These are phyloP conservation scores for Pythium biforme DNA, from an alignment of 352 stramenopile species.

Conservation along the genomic window DNA sequence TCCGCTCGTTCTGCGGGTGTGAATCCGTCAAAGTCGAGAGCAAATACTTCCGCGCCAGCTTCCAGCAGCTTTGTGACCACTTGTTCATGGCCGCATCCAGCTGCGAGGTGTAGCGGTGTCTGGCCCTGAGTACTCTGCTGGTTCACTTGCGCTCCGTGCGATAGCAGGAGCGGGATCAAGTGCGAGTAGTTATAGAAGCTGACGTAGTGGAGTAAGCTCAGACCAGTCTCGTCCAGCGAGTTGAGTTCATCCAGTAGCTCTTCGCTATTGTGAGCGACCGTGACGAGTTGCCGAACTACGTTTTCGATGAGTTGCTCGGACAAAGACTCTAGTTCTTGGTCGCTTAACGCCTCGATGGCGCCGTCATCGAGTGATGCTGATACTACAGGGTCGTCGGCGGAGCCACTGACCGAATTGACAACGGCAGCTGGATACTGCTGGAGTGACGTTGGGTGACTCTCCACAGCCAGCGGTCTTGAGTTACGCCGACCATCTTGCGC, in stretches of 20 bases:
- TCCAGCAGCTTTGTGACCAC: constrained; percentile 68
- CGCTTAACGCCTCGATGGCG: constrained; percentile 73
- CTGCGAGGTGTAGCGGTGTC: constrained; percentile 79
- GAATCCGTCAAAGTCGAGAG: constrained; percentile 69
- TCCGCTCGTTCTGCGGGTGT: constrained; percentile 75
- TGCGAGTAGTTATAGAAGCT: constrained; percentile 88
- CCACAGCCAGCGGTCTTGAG: neutral
- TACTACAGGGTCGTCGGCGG: neutral
- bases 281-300: constrained; percentile 79
- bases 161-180: constrained; percentile 72
- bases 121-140: constrained; percentile 83
- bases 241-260: constrained; percentile 86
- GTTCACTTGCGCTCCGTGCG: constrained; percentile 82
- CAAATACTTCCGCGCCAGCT: constrained; percentile 56
- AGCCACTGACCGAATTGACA: too few species aligned
- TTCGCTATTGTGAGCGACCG: constrained; percentile 72
- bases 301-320: constrained; percentile 83
- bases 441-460: neutral
- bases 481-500: neutral
- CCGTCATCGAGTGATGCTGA: constrained; percentile 47
- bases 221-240: constrained; percentile 80
- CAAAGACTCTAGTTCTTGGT: constrained; percentile 74
- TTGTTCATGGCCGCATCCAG: constrained; percentile 66
- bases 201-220: constrained; percentile 89
- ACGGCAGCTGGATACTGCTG: neutral